These are phyloP conservation scores for Pythium vanterpoolii DNA, from an alignment of 352 stramenopile genomes.

Conservation along the genomic window DNA sequence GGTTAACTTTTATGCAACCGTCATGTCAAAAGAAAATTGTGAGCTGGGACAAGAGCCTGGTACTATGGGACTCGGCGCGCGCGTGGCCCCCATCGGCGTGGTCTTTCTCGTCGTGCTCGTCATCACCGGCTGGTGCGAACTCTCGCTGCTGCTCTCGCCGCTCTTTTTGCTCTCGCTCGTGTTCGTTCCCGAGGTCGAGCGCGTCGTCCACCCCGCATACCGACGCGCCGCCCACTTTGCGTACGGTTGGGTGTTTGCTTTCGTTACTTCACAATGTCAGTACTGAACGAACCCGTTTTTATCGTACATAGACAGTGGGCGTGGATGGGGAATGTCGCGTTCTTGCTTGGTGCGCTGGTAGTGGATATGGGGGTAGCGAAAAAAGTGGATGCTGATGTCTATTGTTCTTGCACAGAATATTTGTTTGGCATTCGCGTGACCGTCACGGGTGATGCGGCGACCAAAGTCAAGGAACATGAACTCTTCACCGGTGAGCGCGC, in stretches of 20 bases:
- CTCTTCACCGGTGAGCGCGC: conserved; percentile 51
- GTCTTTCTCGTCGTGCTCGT: conserved; percentile 53
- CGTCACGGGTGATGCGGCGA: conserved; percentile 55
- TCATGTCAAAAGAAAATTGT: too few species aligned
- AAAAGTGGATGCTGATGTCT: neutral
- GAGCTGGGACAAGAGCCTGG: too few species aligned
- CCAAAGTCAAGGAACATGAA: conserved; percentile 42
- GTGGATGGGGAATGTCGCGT: conserved; percentile 52
- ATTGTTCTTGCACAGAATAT: conserved; percentile 32
- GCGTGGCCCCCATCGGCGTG: conserved; percentile 37
- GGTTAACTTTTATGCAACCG: neutral
- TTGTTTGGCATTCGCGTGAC: conserved; percentile 54
- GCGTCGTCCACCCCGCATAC: conserved; percentile 34
- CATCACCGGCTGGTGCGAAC: conserved; percentile 49
- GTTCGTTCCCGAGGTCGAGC: conserved; percentile 17
- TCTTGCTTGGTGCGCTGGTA: conserved; percentile 48
- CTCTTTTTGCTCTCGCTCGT: too few species aligned
- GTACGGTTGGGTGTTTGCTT: conserved; percentile 24
- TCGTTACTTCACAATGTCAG: too few species aligned
- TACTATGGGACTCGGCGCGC: conserved; percentile 30
- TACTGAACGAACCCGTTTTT: too few species aligned
- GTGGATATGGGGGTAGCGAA: too few species aligned
- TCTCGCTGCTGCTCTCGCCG: conserved; percentile 53
- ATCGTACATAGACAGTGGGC: conserved; percentile 47
- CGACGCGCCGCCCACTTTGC: conserved; percentile 49